Percentiles rank a stretch among this genome's conserved stretches.
These are phyloP conservation scores for Globisporangium barbulae DNA, from an alignment of 352 stramenopile species.

Conservation along the genomic window DNA sequence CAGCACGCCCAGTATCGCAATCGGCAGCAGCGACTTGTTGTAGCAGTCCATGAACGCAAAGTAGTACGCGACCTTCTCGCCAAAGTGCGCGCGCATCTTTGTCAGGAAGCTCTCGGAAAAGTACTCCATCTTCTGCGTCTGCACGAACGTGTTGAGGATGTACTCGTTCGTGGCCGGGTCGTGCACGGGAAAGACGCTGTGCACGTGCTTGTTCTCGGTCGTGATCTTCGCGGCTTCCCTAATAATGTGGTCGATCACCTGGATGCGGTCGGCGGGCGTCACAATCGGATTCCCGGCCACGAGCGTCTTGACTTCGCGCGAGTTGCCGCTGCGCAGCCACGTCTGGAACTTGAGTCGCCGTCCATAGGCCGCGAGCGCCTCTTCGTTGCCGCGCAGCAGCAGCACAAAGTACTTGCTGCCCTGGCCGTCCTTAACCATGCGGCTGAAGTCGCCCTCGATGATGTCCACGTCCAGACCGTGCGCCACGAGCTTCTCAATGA, in stretches of 20 bases:
- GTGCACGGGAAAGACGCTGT: conserved; percentile 78
- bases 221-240: conserved; percentile 67
- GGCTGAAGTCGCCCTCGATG: conserved; percentile 69
- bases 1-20: conserved; percentile 66
- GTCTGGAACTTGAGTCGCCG: conserved; percentile 64
- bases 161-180: conserved; percentile 67
- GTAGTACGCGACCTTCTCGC: conserved; percentile 84
- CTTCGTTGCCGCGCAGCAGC: conserved; percentile 63
- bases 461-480: conserved; percentile 71
- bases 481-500: conserved; percentile 62
- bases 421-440: conserved; percentile 20
- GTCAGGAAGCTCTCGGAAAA: conserved; percentile 53
- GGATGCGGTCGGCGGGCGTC: conserved; percentile 72
- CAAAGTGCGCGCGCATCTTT: conserved; percentile 75
- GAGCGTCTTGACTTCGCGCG: conserved; percentile 63
- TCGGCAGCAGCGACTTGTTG: conserved; percentile 80
- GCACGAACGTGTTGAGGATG: conserved; percentile 70
- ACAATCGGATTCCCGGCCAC: conserved; percentile 54
- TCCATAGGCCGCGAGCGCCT: conserved; percentile 56
- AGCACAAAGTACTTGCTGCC: conserved; percentile 74
- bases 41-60: conserved; percentile 87
- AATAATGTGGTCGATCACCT: conserved; percentile 84
- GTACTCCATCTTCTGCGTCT: conserved; percentile 61
- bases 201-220: conserved; percentile 44
- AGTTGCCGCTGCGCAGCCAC: conserved; percentile 73